These are phyloP conservation scores for Elaphomyces granulatus DNA, from an alignment of 495 filamentous ascomycete species.

Conservation along the genomic window DNA sequence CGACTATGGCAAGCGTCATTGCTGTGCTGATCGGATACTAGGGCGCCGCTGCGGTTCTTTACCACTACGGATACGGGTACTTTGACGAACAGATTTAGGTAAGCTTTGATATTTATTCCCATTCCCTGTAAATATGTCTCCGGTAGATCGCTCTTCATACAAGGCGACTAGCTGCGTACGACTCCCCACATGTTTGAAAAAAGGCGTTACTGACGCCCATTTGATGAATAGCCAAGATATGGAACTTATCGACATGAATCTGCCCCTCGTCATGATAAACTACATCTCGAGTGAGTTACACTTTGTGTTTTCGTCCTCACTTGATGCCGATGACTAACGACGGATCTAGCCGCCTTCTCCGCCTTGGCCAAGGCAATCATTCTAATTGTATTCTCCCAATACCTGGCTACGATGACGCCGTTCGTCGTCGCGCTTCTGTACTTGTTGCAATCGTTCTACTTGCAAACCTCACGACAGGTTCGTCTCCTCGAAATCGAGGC, in stretches of 20 bases:
- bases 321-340: no score
- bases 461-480: conserved; percentile 47
- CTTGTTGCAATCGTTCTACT: conserved; percentile 44
- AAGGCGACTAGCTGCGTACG: no score
- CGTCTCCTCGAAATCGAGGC: conserved; percentile 42
- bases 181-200: no score
- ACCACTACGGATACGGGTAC: conserved; percentile 30
- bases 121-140: no score
- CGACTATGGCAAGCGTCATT: no score
- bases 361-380: conserved; percentile 1
- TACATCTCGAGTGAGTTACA: conserved; percentile 2
- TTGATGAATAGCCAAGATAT: conserved; percentile 51
- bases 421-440: conserved; percentile 34
- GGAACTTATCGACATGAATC: conserved; percentile 43
- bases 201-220: no score
- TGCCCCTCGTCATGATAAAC: conserved; percentile 20
- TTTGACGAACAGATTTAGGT: conserved; percentile 42
- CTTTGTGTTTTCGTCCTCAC: no score
- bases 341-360: conserved; percentile 3
- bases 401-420: conserved; percentile 37
- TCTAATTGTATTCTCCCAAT: no score
- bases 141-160: no score
- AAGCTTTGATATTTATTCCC: conserved; percentile 47
- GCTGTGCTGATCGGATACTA: no score
- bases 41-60: conserved; percentile 35